Percentiles rank a stretch among this genome's conserved stretches.
These are phyloP conservation scores for Annulohypoxylon nitens DNA, from an alignment of 495 filamentous ascomycete genomes.

Conservation along the genomic window DNA sequence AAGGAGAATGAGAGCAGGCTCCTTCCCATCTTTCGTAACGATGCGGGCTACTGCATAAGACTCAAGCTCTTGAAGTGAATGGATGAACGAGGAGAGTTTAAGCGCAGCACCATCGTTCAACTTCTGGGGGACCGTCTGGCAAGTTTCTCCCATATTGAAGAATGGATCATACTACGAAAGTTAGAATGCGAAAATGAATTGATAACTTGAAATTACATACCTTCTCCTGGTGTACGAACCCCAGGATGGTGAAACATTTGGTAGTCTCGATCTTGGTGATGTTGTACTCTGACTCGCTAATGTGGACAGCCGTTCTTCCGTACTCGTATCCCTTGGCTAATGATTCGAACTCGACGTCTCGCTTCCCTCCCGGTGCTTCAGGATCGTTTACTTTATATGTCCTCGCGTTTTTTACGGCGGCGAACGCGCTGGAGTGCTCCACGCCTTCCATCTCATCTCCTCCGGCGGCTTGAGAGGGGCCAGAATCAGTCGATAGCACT, in stretches of 20 bases:
- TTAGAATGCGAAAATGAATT: slow-evolving; percentile 27
- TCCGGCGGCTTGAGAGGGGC: slow-evolving; percentile 57
- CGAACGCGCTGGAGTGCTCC: slow-evolving; percentile 65
- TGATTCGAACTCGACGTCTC: slow-evolving; percentile 84
- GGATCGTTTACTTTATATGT: slow-evolving; percentile 85
- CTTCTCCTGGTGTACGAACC: slow-evolving; percentile 81
- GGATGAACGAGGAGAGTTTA: slow-evolving; percentile 89
- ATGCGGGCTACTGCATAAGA: slow-evolving; percentile 89
- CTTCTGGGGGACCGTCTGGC: slow-evolving; percentile 78
- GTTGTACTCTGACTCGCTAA: slow-evolving; percentile 84
- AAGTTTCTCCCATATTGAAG: slow-evolving; percentile 82
- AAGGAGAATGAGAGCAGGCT: slow-evolving; percentile 83
- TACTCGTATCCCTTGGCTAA: slow-evolving; percentile 95
- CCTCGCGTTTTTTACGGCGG: slow-evolving; percentile 76
- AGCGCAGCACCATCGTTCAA: slow-evolving; percentile 80
- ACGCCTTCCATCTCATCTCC: slow-evolving; percentile 59
- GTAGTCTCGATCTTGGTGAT: slow-evolving; percentile 84
- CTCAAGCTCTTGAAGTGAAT: slow-evolving; percentile 86
- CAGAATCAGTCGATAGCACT: slow-evolving; percentile 64
- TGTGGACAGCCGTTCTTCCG: slow-evolving; percentile 89
- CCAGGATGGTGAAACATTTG: slow-evolving; percentile 81
- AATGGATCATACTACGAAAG: slow-evolving; percentile 81
- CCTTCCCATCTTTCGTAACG: slow-evolving; percentile 82
- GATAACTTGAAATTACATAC: slow-evolving; percentile 60
- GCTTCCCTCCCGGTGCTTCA: slow-evolving; percentile 79